phyloP scores from a whole-genome alignment of 2,329 filamentous ascomycete genomes.

The Hirsutella rhossiliensis region DNA sequence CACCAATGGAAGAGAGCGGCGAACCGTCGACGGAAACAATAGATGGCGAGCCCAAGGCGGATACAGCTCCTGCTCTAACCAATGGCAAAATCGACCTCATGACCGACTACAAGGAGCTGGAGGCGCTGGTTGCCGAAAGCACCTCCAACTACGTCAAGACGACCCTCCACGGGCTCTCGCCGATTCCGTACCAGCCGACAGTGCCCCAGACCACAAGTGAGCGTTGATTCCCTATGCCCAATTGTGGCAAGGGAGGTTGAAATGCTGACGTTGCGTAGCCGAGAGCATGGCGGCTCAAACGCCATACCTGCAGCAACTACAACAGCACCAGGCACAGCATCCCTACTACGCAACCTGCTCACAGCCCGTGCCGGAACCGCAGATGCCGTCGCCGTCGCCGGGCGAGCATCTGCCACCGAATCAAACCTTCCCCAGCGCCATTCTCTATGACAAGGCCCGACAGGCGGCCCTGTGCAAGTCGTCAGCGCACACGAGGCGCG shows the following conservation, averaged over 20 bases:
- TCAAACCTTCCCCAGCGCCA: constrained; percentile 40
- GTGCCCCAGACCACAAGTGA: constrained; percentile 26
- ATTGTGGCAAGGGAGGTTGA: too few relatives aligned
- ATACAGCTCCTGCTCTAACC: constrained; percentile 11
- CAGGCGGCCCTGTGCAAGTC: constrained; percentile 47
- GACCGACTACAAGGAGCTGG: constrained; percentile 29
- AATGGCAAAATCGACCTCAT: constrained; percentile 19
- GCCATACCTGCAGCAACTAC: constrained; percentile 23
- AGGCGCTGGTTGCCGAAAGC: constrained; percentile 30
- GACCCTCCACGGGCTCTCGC: constrained; percentile 29
- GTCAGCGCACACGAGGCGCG: constrained; percentile 39
- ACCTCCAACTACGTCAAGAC: constrained; percentile 32
- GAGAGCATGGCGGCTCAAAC: constrained; percentile 23
- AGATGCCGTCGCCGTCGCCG: constrained; percentile 14
- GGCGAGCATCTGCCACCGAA: constrained; percentile 38
- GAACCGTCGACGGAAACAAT: constrained; percentile 11
- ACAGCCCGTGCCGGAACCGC: constrained; percentile 22
- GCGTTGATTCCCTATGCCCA: constrained; percentile 2
- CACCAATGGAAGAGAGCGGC: constrained; percentile 7
- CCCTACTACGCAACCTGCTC: constrained; percentile 21
- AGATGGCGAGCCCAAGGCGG: constrained; percentile 13
- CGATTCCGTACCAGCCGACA: constrained; percentile 28
- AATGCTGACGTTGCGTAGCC: constrained; percentile 8
- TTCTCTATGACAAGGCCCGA: constrained; percentile 45
- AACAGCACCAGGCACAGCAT: constrained; percentile 24